phyloP scores from a whole-genome alignment of 768 basidiomycete species.

The Lyophyllum shimeji region DNA sequence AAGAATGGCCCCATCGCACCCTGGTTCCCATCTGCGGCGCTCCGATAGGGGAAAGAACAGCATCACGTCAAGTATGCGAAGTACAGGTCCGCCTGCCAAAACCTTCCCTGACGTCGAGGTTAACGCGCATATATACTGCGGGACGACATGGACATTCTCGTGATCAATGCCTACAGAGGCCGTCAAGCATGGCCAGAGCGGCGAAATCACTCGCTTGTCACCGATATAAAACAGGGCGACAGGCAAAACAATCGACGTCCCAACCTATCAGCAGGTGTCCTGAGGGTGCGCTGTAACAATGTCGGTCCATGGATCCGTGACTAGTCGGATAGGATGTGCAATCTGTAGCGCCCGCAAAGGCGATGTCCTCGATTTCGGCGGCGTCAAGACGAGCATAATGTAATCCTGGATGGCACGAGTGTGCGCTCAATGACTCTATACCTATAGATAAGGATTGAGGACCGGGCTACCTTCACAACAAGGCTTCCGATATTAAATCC shows the following conservation, averaged over 20 bases:
- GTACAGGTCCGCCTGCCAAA: constrained; percentile 8
- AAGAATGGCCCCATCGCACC: too few species aligned
- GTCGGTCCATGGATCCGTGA: constrained; percentile 52
- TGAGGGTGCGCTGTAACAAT: constrained; percentile 32
- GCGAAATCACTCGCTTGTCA: neutral
- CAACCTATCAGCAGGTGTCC: constrained; percentile 24
- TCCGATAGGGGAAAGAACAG: neutral
- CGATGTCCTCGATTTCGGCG: constrained; percentile 42
- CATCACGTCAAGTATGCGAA: constrained; percentile 4
- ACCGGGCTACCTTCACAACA: constrained; percentile 44
- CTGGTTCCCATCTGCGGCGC: neutral
- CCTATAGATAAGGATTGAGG: constrained; percentile 4
- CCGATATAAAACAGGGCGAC: neutral
- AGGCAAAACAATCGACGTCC: neutral
- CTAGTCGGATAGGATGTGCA: constrained; percentile 50
- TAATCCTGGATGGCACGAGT: constrained; percentile 44
- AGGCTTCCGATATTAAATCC: constrained; percentile 46
- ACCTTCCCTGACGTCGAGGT: constrained; percentile 9
- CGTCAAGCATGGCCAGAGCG: neutral
- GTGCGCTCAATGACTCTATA: neutral
- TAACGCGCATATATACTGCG: neutral
- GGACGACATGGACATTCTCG: neutral
- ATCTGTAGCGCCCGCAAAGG: constrained; percentile 42
- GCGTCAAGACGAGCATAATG: constrained; percentile 47
- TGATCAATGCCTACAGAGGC: neutral